Evolutionary conservation across 768 basidiomycete genomes (phyloP).

Genomic region (Tylopilus balloui): DNA sequence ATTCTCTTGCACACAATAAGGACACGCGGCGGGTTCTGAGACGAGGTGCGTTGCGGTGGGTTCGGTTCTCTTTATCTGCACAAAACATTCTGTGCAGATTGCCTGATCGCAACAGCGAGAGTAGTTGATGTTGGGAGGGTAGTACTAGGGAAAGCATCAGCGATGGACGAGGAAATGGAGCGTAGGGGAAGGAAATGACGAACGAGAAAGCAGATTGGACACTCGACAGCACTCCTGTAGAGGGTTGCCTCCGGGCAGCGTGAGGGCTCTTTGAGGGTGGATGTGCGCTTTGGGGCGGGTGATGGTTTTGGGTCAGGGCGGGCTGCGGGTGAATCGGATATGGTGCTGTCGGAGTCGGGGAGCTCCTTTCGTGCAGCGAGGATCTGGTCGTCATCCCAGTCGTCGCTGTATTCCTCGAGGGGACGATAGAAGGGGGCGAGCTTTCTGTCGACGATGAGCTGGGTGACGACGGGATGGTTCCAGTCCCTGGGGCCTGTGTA

Average conservation of each 20-base stretch:
- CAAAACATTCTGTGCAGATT: constrained; percentile 98
- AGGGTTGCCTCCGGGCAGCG: constrained; percentile 71
- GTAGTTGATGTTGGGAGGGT: constrained; percentile 94
- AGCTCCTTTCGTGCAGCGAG: constrained; percentile 73
- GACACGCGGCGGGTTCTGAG: constrained; percentile 95
- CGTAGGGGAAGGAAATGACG: constrained; percentile 34
- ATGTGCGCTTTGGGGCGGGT: constrained; percentile 49
- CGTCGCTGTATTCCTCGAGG: constrained; percentile 85
- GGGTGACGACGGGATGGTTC: constrained; percentile 82
- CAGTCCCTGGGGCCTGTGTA: constrained; percentile 85
- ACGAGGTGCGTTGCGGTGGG: constrained; percentile 93
- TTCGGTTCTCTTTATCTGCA: constrained; percentile 96
- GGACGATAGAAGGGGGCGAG: constrained; percentile 97
- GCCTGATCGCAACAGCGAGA: constrained; percentile 98
- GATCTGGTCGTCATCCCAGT: constrained; percentile 87
- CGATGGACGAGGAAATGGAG: constrained; percentile 5
- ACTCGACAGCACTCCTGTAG: constrained; percentile 84
- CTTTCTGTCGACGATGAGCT: constrained; percentile 81
- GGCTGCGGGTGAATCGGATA: constrained; percentile 32
- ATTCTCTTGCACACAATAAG: constrained; percentile 96
- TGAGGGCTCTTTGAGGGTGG: constrained; percentile 57
- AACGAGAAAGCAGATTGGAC: constrained; percentile 97
- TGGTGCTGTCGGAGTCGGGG: constrained; percentile 46
- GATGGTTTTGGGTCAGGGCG: constrained; percentile 32
- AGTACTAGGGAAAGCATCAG: constrained; percentile 62